phyloP scores from a whole-genome alignment of 2,329 filamentous ascomycete genomes.

The Cadophora sp. region DNA sequence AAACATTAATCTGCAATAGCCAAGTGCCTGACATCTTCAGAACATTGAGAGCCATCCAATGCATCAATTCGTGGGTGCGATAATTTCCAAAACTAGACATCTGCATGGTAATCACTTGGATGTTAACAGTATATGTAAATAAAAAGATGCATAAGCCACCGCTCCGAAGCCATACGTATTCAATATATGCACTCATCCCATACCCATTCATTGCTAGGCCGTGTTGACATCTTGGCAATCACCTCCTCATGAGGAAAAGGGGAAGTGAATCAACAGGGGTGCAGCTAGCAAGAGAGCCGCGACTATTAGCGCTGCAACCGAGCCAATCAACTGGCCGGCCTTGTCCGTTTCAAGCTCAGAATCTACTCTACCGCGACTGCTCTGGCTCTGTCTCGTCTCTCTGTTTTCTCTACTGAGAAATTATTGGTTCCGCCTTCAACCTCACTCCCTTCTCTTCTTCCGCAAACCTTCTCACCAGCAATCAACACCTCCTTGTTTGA shows the following conservation, averaged over 20 bases:
- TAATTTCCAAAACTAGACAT: no score
- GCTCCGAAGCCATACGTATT: neutral
- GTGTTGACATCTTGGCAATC: slow-evolving; percentile 2
- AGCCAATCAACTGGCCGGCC: slow-evolving; percentile 22
- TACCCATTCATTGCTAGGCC: neutral
- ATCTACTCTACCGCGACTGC: slow-evolving; percentile 27
- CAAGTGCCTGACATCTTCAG: no score
- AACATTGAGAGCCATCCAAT: no score
- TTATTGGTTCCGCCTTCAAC: slow-evolving; percentile 19
- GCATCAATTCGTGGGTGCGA: no score
- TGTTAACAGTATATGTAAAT: no score
- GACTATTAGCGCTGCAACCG: slow-evolving; percentile 19
- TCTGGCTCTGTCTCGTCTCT: slow-evolving; percentile 27
- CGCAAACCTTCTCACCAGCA: slow-evolving; percentile 18
- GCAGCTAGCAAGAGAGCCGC: neutral
- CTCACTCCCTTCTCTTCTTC: slow-evolving; percentile 10
- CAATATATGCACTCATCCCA: neutral
- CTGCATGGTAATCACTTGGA: no score
- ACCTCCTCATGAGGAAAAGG: slow-evolving; percentile 17
- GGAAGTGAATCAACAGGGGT: slow-evolving; percentile 11
- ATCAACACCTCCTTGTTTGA: slow-evolving; percentile 25
- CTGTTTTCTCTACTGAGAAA: slow-evolving; percentile 5
- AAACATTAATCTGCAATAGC: no score
- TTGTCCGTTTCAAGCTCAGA: slow-evolving; percentile 30
- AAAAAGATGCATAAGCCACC: neutral